A percentile compares a stretch with the other conserved stretches of the same genome.
phyloP scores from a whole-genome alignment of 352 stramenopile genomes.

The Globisporangium yorkense region DNA sequence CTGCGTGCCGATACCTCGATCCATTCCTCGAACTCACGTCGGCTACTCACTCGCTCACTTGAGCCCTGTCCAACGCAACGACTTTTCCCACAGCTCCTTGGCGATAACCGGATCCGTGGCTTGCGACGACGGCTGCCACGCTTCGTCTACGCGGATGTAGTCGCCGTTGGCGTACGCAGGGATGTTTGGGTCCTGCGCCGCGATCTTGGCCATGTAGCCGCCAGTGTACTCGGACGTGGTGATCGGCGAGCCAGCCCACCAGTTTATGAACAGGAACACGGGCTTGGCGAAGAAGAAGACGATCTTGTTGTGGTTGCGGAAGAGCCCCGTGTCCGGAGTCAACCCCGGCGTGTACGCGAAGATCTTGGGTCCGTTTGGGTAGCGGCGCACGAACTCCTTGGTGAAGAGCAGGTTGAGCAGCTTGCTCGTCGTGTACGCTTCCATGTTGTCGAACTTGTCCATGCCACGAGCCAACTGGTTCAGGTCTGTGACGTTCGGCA shows the following conservation, averaged over 20 bases:
- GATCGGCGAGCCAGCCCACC: neutral
- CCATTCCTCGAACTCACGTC: no score
- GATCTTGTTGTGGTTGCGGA: conserved; percentile 11
- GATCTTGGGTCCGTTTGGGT: conserved; percentile 15
- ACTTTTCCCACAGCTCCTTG: conserved; percentile 25
- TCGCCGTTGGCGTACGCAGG: conserved; percentile 12
- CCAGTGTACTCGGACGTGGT: conserved; percentile 20
- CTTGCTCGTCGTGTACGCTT: conserved; percentile 27
- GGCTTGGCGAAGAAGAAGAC: conserved; percentile 8
- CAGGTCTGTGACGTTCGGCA: conserved; percentile 19
- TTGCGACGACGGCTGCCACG: conserved; percentile 13
- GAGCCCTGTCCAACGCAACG: conserved; percentile 4
- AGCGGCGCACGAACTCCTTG: conserved; percentile 20
- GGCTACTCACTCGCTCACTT: neutral
- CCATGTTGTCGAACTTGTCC: conserved; percentile 12
- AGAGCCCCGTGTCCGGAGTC: conserved; percentile 17
- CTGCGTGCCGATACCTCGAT: no score
- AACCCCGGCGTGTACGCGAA: conserved; percentile 21
- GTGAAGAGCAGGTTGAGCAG: conserved; percentile 23
- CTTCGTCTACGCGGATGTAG: conserved; percentile 22
- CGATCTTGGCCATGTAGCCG: conserved; percentile 22
- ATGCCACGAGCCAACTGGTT: conserved; percentile 16
- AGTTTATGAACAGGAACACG: neutral
- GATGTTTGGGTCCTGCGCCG: conserved; percentile 10
- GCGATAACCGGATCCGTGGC: conserved; percentile 13